Conservation (phyloP, 306 rosid genomes). For the Pyrus betulifolia region DNA sequence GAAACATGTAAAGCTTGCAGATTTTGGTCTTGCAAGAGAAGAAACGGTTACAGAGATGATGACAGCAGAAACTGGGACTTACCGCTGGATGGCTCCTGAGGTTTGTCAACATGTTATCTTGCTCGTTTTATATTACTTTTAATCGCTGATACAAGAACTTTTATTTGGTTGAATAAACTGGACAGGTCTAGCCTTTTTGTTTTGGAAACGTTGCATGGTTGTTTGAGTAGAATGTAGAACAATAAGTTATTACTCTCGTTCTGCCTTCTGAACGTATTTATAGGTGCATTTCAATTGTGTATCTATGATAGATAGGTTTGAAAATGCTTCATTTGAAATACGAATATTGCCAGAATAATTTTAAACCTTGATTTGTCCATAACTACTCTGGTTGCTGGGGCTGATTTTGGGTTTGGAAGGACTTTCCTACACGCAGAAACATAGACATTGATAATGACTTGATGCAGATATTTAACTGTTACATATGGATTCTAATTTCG, state of each 20-base stretch:
- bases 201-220: neutral
- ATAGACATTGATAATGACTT: neutral
- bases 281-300: neutral
- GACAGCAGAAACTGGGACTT: constrained; percentile 97
- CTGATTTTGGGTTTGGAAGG: neutral
- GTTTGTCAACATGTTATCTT: constrained; percentile 27
- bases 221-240: neutral
- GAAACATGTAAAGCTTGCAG: constrained; percentile 87
- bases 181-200: neutral
- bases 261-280: neutral
- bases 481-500: neutral
- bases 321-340: neutral
- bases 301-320: neutral
- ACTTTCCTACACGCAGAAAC: neutral
- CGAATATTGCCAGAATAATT: neutral
- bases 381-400: neutral
- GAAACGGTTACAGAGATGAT: constrained; percentile 96
- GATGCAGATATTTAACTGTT: neutral
- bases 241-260: neutral
- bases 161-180: neutral
- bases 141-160: neutral
- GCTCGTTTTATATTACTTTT: neutral
- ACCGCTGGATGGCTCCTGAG: constrained; percentile 99
- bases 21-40: constrained; percentile 96
- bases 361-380: neutral